These are phyloP conservation scores for Cryptococcus deneoformans DNA, from an alignment of 1,284 basidiomycete genomes.

Conservation along the genomic window DNA sequence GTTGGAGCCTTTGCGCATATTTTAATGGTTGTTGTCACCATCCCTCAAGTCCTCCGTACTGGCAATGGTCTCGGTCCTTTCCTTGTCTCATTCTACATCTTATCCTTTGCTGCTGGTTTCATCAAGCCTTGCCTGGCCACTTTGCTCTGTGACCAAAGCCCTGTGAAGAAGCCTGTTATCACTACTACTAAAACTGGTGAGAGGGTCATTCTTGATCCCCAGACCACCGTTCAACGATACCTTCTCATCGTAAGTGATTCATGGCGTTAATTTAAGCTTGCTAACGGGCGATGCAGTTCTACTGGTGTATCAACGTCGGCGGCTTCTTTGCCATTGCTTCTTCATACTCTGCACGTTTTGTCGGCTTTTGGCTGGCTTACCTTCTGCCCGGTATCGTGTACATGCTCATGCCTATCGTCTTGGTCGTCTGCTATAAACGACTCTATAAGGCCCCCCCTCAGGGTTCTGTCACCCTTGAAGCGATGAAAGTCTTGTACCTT, in stretches of 20 bases:
- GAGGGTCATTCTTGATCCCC: constrained; percentile 47
- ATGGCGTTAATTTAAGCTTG: not conserved
- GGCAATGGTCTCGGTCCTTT: constrained; percentile 35
- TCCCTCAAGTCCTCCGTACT: constrained; percentile 40
- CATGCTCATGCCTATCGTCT: constrained; percentile 49
- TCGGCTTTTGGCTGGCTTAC: constrained; percentile 52
- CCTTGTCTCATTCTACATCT: constrained; percentile 46
- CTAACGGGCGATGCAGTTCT: constrained; percentile 11
- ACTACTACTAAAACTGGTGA: constrained; percentile 38
- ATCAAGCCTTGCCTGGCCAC: constrained; percentile 49
- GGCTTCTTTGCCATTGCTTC: constrained; percentile 45
- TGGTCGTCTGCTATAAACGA: constrained; percentile 46
- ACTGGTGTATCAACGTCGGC: constrained; percentile 47
- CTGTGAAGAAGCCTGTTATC: constrained; percentile 37
- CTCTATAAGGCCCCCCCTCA: constrained; percentile 51
- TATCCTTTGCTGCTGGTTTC: constrained; percentile 46
- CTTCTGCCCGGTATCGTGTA: constrained; percentile 54
- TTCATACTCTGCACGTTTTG: constrained; percentile 40
- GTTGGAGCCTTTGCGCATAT: constrained; percentile 43
- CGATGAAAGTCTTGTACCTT: constrained; percentile 31
- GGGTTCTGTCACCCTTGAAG: constrained; percentile 52
- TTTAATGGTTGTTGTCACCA: constrained; percentile 41
- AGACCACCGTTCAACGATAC: constrained; percentile 40
- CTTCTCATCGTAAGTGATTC: constrained; percentile 28
- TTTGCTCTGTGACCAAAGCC: constrained; percentile 48